Conservation (phyloP, 805 yeast species). For the Lachancea sp. region DNA sequence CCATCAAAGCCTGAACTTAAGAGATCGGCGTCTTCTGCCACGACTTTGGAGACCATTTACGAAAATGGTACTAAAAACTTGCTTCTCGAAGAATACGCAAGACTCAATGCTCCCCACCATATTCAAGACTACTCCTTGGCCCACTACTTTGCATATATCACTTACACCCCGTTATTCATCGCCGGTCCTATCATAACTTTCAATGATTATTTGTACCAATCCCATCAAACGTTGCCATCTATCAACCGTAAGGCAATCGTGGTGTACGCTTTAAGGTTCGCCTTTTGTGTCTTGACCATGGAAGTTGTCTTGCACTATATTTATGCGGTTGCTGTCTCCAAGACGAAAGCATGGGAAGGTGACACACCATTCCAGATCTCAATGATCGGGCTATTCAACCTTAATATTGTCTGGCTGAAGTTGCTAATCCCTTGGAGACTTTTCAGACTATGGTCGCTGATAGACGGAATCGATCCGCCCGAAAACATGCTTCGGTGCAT, state of each 20-base stretch:
- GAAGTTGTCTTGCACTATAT: slow-evolving; percentile 81
- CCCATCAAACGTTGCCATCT: slow-evolving; percentile 51
- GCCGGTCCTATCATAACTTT: slow-evolving; percentile 95
- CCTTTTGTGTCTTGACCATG: slow-evolving; percentile 76
- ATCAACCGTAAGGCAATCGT: slow-evolving; percentile 47
- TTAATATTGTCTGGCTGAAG: slow-evolving; percentile 90
- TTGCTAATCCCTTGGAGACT: slow-evolving; percentile 92
- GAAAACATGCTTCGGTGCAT: slow-evolving; percentile 97
- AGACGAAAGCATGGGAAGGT: slow-evolving; percentile 82
- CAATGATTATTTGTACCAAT: slow-evolving; percentile 83
- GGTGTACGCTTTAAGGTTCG: slow-evolving; percentile 60
- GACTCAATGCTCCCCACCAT: slow-evolving; percentile 60
- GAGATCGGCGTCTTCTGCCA: slow-evolving; percentile 15
- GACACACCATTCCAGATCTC: slow-evolving; percentile 89
- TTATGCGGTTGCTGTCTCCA: slow-evolving; percentile 90
- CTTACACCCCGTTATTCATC: slow-evolving; percentile 83
- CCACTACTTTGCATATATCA: slow-evolving; percentile 68
- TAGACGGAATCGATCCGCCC: slow-evolving; percentile 94
- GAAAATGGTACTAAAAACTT: slow-evolving; percentile 14
- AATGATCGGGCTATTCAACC: slow-evolving; percentile 87
- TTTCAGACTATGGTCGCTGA: slow-evolving; percentile 83
- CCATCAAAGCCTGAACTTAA: slow-evolving; percentile 19
- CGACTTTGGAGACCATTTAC: slow-evolving; percentile 16
- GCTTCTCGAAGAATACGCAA: slow-evolving; percentile 49
- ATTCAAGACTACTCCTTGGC: slow-evolving; percentile 51